phyloP scores from a whole-genome alignment of 768 basidiomycete species.

The Termitomyces heimii region DNA sequence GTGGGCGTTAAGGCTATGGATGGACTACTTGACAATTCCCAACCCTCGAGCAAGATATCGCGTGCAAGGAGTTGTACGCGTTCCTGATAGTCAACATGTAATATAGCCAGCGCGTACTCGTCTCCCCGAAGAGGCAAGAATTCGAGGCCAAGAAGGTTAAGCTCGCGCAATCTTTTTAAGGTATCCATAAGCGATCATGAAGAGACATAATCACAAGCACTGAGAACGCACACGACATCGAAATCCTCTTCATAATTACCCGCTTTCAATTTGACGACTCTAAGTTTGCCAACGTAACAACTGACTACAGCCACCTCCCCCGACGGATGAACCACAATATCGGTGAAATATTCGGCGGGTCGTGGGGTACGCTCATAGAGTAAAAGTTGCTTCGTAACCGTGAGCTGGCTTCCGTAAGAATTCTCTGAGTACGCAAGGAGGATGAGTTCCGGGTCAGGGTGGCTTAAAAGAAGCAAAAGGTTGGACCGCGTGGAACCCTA shows the following conservation, averaged over 20 bases:
- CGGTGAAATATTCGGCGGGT: conserved; percentile 65
- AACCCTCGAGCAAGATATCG: conserved; percentile 41
- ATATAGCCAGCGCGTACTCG: conserved; percentile 53
- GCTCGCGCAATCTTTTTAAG: conserved; percentile 48
- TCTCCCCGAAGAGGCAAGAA: conserved; percentile 47
- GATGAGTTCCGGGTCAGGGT: conserved; percentile 70
- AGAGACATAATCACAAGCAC: not conserved
- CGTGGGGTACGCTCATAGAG: conserved; percentile 55
- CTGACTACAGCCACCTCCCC: conserved; percentile 57
- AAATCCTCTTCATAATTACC: conserved; percentile 52
- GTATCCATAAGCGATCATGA: not conserved
- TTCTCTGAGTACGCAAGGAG: conserved; percentile 48
- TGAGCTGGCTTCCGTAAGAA: conserved; percentile 27
- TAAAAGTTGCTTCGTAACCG: conserved; percentile 37
- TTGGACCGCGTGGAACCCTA: conserved; percentile 37
- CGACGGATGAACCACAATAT: conserved; percentile 59
- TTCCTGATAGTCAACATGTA: conserved; percentile 58
- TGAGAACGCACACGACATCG: conserved; percentile 53
- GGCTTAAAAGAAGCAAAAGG: conserved; percentile 65
- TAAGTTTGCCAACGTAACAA: conserved; percentile 68
- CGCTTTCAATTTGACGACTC: conserved; percentile 49
- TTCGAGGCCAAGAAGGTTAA: conserved; percentile 61
- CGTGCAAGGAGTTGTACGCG: conserved; percentile 61
- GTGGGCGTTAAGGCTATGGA: conserved; percentile 49
- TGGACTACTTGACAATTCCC: conserved; percentile 43